These are phyloP conservation scores for Ceratobasidium sp. DNA, from an alignment of 1,284 basidiomycete genomes.

Conservation along the genomic window DNA sequence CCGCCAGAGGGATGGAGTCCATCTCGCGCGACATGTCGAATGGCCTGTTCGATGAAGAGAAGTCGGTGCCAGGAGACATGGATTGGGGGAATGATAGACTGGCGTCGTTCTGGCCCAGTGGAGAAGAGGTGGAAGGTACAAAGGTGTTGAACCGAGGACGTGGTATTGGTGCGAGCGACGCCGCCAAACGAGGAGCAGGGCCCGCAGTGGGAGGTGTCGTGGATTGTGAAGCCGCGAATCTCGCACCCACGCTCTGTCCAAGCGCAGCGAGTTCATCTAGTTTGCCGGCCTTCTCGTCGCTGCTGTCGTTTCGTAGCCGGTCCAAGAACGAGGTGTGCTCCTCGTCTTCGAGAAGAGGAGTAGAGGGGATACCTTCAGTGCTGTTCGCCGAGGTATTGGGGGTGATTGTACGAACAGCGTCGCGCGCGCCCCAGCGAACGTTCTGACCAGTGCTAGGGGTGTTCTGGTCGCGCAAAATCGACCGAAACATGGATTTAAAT, in stretches of 20 bases:
- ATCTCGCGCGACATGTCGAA: conserved; percentile 40
- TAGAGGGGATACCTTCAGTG: conserved; percentile 8
- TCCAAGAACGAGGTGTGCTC: conserved; percentile 34
- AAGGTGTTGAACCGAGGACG: conserved; percentile 21
- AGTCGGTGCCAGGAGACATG: conserved; percentile 27
- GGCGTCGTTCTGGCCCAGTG: conserved; percentile 26
- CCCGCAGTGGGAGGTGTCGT: conserved; percentile 15
- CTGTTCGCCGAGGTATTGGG: conserved; percentile 64
- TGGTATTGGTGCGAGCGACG: conserved; percentile 17
- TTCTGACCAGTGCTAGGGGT: conserved; percentile 78
- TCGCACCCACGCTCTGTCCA: conserved; percentile 34
- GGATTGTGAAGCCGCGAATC: not conserved
- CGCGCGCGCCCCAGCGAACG: conserved; percentile 76
- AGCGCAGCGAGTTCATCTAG: conserved; percentile 34
- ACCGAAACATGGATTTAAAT: conserved; percentile 58
- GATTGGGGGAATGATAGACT: conserved; percentile 31
- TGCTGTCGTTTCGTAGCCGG: conserved; percentile 22
- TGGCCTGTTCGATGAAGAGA: conserved; percentile 13
- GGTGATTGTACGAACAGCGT: conserved; percentile 69
- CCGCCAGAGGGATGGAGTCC: conserved; percentile 11
- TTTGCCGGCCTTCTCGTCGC: conserved; percentile 1
- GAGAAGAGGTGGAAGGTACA: conserved; percentile 24
- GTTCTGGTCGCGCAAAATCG: conserved; percentile 73
- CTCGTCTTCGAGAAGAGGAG: conserved; percentile 32
- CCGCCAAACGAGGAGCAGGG: not conserved